Evolutionary conservation across 2,329 filamentous ascomycete genomes (phyloP).

Genomic region (Claviceps africana): DNA sequence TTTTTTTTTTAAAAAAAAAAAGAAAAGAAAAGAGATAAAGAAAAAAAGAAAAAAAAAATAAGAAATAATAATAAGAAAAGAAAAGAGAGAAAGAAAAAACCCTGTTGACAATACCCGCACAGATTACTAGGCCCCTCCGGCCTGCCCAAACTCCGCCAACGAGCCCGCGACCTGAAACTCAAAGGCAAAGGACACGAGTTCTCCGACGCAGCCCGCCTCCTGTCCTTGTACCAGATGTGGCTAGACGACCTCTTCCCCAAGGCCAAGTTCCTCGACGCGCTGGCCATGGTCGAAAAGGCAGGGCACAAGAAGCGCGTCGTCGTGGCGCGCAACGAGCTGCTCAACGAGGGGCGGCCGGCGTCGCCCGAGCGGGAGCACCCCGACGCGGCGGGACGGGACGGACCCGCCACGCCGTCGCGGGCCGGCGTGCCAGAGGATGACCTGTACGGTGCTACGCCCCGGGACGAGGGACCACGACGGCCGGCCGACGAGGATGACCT

Average conservation of each 20-base stretch:
- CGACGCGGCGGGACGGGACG: conserved; percentile 5
- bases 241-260: conserved; percentile 92
- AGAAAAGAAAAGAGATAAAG: too few relatives aligned
- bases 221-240: conserved; percentile 92
- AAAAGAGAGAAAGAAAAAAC: too few relatives aligned
- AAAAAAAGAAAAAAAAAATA: too few relatives aligned
- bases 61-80: too few relatives aligned
- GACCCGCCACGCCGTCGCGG: conserved; percentile 15
- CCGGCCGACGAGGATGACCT: conserved; percentile 26
- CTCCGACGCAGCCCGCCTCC: conserved; percentile 64
- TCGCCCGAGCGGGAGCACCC: conserved; percentile 11
- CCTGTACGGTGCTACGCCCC: conserved; percentile 41
- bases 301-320: conserved; percentile 74
- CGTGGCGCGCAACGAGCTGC: conserved; percentile 65
- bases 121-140: conserved; percentile 73
- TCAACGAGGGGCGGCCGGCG: conserved; percentile 57
- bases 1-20: too few relatives aligned
- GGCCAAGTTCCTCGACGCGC: conserved; percentile 80
- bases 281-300: conserved; percentile 82
- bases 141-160: conserved; percentile 65
- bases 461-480: conserved; percentile 6
- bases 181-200: conserved; percentile 97
- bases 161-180: conserved; percentile 58
- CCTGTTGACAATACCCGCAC: background rate
- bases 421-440: conserved; percentile 26